Evolutionary conservation across 164 flowering plant genomes (phyloP).

Genomic region (Macadamia integrifolia): DNA sequence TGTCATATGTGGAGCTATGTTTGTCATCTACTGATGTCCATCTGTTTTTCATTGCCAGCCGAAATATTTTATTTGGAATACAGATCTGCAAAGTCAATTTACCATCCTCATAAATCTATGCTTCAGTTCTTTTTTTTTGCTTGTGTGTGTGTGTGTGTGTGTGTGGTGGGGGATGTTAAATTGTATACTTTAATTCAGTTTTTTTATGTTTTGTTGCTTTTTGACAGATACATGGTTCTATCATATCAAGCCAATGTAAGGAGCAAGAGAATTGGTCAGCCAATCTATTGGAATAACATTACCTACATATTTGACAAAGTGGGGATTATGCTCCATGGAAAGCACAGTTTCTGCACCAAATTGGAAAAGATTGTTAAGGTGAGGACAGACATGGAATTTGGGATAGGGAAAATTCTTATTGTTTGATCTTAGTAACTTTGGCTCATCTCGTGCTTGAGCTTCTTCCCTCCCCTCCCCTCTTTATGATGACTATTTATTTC

Average conservation of each 20-base stretch:
- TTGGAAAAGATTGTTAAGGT: slow-evolving; percentile 43
- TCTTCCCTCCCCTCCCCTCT: too few species aligned
- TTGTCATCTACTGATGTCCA: too few species aligned
- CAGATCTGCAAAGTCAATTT: too few species aligned
- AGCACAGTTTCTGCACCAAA: slow-evolving; percentile 44
- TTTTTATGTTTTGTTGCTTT: slow-evolving; percentile 2
- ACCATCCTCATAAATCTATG: neutral
- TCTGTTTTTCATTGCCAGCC: too few species aligned
- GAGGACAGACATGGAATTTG: neutral
- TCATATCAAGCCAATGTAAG: slow-evolving; percentile 22
- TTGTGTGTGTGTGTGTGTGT: too few species aligned
- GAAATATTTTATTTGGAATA: too few species aligned
- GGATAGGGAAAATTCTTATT: too few species aligned
- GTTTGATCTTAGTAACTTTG: neutral
- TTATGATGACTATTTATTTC: too few species aligned
- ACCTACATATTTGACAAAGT: slow-evolving; percentile 41
- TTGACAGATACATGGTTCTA: slow-evolving; percentile 47
- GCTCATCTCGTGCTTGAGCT: too few species aligned
- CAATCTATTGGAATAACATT: slow-evolving; percentile 4
- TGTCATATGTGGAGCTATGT: too few species aligned
- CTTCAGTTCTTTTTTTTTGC: too few species aligned
- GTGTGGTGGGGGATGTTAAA: too few species aligned
- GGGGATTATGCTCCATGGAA: slow-evolving; percentile 65
- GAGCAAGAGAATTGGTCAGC: slow-evolving; percentile 19
- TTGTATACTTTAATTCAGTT: neutral